Percentiles rank a stretch among this genome's conserved stretches.
phyloP scores from a whole-genome alignment of 176 grass and related monocot genomes.

The Luzula sylvatica region DNA sequence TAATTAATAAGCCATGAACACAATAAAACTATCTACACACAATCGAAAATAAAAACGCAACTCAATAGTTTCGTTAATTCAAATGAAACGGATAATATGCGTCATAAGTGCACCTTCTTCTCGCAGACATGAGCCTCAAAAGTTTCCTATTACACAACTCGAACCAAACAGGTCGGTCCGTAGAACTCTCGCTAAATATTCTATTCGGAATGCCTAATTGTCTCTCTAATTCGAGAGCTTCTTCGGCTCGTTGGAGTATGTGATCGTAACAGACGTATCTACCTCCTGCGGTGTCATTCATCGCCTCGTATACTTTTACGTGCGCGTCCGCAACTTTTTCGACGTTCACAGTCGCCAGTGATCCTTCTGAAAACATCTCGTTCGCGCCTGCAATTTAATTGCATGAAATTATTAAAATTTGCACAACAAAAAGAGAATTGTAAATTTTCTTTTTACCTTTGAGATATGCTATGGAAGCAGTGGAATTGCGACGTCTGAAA shows the following conservation, averaged over 20 bases:
- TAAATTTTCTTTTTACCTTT: too few species aligned
- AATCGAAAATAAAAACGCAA: neutral
- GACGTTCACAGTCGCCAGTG: slow-evolving; percentile 65
- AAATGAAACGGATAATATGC: slow-evolving; percentile 34
- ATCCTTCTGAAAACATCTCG: slow-evolving; percentile 64
- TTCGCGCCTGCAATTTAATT: slow-evolving; percentile 32
- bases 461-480: slow-evolving; percentile 83
- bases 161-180: slow-evolving; percentile 44
- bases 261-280: slow-evolving; percentile 91
- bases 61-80: slow-evolving; percentile 19
- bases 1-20: neutral
- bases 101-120: slow-evolving; percentile 75
- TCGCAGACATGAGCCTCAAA: slow-evolving; percentile 38
- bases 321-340: slow-evolving; percentile 74
- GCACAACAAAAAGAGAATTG: neutral
- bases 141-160: slow-evolving; percentile 76
- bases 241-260: slow-evolving; percentile 49
- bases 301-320: slow-evolving; percentile 64
- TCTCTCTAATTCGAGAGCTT: slow-evolving; percentile 58
- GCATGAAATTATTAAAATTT: neutral
- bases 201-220: slow-evolving; percentile 61
- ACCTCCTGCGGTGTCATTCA: slow-evolving; percentile 64
- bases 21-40: too few species aligned
- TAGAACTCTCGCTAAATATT: slow-evolving; percentile 9
- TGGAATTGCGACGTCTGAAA: slow-evolving; percentile 77